A percentile compares a stretch with the other conserved stretches of the same genome.
These are phyloP conservation scores for Hericium erinaceus DNA, from an alignment of 768 basidiomycete species.

Conservation along the genomic window DNA sequence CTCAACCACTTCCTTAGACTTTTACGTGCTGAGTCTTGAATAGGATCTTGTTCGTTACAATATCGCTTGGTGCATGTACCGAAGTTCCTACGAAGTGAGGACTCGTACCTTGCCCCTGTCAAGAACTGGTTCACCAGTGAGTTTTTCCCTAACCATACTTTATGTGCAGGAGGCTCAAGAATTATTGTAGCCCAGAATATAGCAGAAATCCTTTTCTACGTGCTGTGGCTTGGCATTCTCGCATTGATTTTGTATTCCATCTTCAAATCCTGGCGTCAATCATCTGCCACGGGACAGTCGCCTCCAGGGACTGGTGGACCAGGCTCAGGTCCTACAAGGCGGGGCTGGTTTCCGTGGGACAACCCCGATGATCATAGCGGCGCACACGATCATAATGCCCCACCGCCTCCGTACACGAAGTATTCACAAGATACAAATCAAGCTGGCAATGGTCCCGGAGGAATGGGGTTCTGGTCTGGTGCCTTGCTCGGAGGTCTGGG, in stretches of 20 bases:
- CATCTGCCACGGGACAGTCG: background rate
- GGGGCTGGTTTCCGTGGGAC: constrained; percentile 44
- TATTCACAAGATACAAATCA: background rate
- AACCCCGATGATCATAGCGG: constrained; percentile 13
- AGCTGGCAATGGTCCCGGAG: background rate
- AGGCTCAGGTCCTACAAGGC: constrained; percentile 19
- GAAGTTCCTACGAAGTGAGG: constrained; percentile 15
- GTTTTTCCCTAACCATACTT: constrained; percentile 7
- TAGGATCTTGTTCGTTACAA: constrained; percentile 82
- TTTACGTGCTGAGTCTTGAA: background rate
- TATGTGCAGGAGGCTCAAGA: too few species aligned
- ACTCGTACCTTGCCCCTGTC: constrained; percentile 7
- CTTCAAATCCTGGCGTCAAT: background rate
- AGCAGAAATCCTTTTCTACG: background rate
- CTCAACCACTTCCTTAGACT: background rate
- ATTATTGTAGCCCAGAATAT: background rate
- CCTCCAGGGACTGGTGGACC: constrained; percentile 23
- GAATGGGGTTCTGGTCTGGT: constrained; percentile 82
- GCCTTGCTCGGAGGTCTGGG: constrained; percentile 65
- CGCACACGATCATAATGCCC: constrained; percentile 25
- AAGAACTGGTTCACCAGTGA: constrained; percentile 1
- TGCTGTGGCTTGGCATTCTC: background rate
- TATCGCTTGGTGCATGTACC: constrained; percentile 75
- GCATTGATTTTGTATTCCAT: background rate
- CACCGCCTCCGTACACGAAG: constrained; percentile 48